These are phyloP conservation scores for Fusarium veterinarium DNA, from an alignment of 2,329 filamentous ascomycete species.

Conservation along the genomic window DNA sequence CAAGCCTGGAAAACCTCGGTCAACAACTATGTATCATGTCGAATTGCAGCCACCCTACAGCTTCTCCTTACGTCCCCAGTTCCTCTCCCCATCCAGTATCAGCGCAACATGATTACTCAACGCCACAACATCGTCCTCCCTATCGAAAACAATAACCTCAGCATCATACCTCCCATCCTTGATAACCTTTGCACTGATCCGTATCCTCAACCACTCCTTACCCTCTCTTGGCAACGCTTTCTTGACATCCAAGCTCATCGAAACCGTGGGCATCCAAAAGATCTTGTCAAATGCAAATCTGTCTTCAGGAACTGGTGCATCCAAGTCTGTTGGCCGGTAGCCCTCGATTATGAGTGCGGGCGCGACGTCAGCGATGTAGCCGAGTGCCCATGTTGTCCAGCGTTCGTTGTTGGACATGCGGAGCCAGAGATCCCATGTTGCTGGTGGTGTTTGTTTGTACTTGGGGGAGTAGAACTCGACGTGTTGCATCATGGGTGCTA, in stretches of 20 bases:
- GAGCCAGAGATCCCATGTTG: conserved; percentile 64
- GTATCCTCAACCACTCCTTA: conserved; percentile 77
- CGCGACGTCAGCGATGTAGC: conserved; percentile 72
- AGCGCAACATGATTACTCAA: conserved; percentile 48
- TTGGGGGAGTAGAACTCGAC: conserved; percentile 48
- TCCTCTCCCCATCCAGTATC: conserved; percentile 44
- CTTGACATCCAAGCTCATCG: conserved; percentile 82
- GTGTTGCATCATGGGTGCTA: conserved; percentile 45
- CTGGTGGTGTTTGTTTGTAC: neutral
- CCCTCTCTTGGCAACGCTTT: conserved; percentile 75
- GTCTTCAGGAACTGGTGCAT: conserved; percentile 30
- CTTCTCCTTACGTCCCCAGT: conserved; percentile 33
- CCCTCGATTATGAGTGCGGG: conserved; percentile 74
- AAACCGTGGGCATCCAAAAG: conserved; percentile 82
- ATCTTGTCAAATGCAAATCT: conserved; percentile 44
- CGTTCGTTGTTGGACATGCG: conserved; percentile 67
- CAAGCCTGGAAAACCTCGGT: neutral
- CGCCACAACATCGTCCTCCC: conserved; percentile 45
- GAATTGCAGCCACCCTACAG: conserved; percentile 50
- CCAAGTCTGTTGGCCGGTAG: conserved; percentile 49
- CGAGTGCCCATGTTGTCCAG: conserved; percentile 73
- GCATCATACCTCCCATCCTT: conserved; percentile 79
- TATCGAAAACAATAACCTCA: conserved; percentile 74
- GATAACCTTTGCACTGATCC: conserved; percentile 73
- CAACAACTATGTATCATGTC: neutral